Evolutionary conservation across 106 monocot genomes (phyloP).

Genomic region (Dioscorea zingiberensis): DNA sequence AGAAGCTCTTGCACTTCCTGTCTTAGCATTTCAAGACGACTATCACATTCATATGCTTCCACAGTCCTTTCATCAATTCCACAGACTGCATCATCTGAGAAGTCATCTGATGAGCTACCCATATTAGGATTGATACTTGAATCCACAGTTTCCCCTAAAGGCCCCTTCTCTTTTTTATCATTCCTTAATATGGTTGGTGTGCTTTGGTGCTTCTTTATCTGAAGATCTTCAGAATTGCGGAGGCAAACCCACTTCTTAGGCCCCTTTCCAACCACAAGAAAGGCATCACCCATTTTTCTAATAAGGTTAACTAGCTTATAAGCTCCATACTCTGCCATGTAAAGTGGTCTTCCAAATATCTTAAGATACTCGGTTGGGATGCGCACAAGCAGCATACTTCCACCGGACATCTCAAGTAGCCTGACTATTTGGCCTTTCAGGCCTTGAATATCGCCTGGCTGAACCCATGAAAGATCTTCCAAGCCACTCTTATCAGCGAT

Average conservation of each 20-base stretch:
- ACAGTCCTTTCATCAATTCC: slow-evolving; percentile 17
- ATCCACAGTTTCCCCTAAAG: slow-evolving; percentile 18
- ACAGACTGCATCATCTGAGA: slow-evolving; percentile 35
- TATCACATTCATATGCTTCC: slow-evolving; percentile 15
- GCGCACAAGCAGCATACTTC: slow-evolving; percentile 64
- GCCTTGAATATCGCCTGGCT: slow-evolving; percentile 75
- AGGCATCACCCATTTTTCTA: slow-evolving; percentile 47
- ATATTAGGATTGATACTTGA: slow-evolving; percentile 12
- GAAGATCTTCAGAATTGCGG: slow-evolving; percentile 24
- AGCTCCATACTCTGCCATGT: slow-evolving; percentile 70
- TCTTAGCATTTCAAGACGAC: slow-evolving; percentile 37
- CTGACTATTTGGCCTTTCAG: slow-evolving; percentile 61
- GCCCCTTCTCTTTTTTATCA: slow-evolving; percentile 32
- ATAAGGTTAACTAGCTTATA: slow-evolving; percentile 68
- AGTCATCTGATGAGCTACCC: slow-evolving; percentile 55
- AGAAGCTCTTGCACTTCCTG: slow-evolving; percentile 81
- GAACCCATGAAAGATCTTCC: slow-evolving; percentile 44
- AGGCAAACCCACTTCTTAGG: slow-evolving; percentile 49
- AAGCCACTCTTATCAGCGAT: slow-evolving; percentile 15
- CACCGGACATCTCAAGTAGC: slow-evolving; percentile 63
- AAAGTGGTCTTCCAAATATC: slow-evolving; percentile 62
- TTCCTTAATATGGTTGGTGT: slow-evolving; percentile 27
- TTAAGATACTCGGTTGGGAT: slow-evolving; percentile 66
- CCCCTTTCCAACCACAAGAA: slow-evolving; percentile 62
- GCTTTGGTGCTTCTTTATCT: slow-evolving; percentile 30